Conservation (phyloP, 75 land plant genomes). For the Larix kaempferi region DNA sequence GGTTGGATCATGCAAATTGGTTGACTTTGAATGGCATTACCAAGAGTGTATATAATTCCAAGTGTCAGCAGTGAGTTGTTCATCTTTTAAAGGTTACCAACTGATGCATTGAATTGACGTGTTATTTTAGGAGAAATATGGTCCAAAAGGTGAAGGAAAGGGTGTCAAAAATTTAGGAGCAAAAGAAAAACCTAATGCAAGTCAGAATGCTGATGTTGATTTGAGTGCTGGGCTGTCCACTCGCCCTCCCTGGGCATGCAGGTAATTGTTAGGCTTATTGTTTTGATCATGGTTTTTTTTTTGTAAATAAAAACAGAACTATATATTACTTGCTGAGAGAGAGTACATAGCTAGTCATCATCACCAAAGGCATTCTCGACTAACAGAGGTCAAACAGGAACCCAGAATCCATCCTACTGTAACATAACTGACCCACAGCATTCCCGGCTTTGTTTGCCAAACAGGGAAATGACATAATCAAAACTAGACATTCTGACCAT, state of each 20-base stretch:
- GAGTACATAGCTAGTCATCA: no score
- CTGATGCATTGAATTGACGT: not conserved
- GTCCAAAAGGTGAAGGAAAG: conserved; percentile 70
- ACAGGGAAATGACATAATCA: no score
- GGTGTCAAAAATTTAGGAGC: conserved; percentile 21
- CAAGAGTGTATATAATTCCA: not conserved
- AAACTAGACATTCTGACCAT: no score
- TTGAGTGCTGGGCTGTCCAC: conserved; percentile 75
- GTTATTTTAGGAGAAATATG: conserved; percentile 83
- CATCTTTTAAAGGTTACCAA: not conserved
- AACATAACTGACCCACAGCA: no score
- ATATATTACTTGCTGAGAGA: no score
- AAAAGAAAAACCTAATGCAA: conserved; percentile 29
- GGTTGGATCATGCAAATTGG: not conserved
- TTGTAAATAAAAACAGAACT: no score
- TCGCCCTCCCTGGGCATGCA: conserved; percentile 84
- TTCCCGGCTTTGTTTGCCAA: no score
- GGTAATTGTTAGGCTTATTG: conserved; percentile 27
- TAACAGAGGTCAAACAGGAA: no score
- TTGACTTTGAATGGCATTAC: not conserved
- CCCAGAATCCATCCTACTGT: no score
- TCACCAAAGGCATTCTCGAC: no score
- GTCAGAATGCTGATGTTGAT: conserved; percentile 51
- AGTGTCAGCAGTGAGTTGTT: not conserved
- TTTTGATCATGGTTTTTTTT: no score